Evolutionary conservation across 352 stramenopile species (phyloP).

Genomic region (Globisporangium nodosum): DNA sequence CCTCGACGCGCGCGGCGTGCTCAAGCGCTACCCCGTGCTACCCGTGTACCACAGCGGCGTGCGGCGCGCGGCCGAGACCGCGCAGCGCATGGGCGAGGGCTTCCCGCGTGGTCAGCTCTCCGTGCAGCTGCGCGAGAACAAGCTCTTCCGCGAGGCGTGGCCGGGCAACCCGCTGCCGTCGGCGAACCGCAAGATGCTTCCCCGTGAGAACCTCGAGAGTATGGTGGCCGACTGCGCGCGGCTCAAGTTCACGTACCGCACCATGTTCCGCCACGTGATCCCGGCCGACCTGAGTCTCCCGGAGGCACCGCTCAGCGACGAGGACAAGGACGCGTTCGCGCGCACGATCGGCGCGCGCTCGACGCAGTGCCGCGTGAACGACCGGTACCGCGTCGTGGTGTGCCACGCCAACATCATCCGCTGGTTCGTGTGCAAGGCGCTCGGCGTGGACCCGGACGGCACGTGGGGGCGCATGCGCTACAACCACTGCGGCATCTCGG

Average conservation of each 20-base stretch:
- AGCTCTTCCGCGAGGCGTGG: constrained; percentile 65
- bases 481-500: constrained; percentile 59
- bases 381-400: constrained; percentile 54
- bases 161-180: constrained; percentile 57
- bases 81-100: constrained; percentile 29
- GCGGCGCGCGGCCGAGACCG: constrained; percentile 44
- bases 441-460: constrained; percentile 54
- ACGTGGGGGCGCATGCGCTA: constrained; percentile 71
- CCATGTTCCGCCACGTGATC: constrained; percentile 63
- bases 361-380: constrained; percentile 26
- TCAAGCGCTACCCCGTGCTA: constrained; percentile 55
- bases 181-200: constrained; percentile 54
- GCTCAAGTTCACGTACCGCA: constrained; percentile 57
- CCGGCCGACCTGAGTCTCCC: constrained; percentile 35
- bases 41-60: constrained; percentile 58
- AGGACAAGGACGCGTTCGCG: constrained; percentile 24
- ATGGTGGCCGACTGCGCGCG: constrained; percentile 67
- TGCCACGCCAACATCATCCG: constrained; percentile 73
- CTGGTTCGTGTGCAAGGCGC: constrained; percentile 63
- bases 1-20: constrained; percentile 32
- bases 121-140: constrained; percentile 54
- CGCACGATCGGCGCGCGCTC: constrained; percentile 22
- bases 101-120: constrained; percentile 26
- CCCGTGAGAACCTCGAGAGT: constrained; percentile 65
- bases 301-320: constrained; percentile 21